Conservation (phyloP, 2,329 filamentous ascomycete species). For the Talaromyces sp. region DNA sequence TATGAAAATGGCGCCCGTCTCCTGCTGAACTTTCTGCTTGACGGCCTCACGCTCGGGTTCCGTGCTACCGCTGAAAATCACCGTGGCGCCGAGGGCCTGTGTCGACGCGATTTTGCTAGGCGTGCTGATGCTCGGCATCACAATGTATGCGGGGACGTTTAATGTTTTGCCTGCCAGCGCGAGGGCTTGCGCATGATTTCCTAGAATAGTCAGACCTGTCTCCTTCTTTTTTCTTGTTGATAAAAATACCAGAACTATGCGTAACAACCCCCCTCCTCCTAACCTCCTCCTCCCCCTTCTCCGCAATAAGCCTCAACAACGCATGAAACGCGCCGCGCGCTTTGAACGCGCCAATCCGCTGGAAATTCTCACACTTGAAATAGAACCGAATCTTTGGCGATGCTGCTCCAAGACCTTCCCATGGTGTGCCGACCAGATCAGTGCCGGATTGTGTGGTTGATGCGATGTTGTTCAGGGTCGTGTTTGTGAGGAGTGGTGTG, state of each 20-base stretch:
- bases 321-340: conserved; percentile 87
- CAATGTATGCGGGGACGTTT: conserved; percentile 73
- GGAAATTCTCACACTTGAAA: conserved; percentile 95
- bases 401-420: conserved; percentile 52
- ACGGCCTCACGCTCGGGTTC: conserved; percentile 74
- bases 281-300: conserved; percentile 58
- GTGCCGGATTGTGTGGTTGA: conserved; percentile 60
- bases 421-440: conserved; percentile 53
- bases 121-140: conserved; percentile 85
- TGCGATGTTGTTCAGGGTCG: conserved; percentile 67
- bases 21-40: conserved; percentile 60
- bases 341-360: conserved; percentile 90
- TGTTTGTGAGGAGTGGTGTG: conserved; percentile 78
- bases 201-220: conserved; percentile 41
- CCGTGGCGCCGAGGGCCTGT: conserved; percentile 65
- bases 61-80: conserved; percentile 80
- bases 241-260: conserved; percentile 70
- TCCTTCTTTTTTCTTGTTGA: too few relatives aligned
- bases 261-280: conserved; percentile 71
- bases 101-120: conserved; percentile 86
- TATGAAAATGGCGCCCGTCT: conserved; percentile 72
- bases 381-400: conserved; percentile 67
- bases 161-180: conserved; percentile 74
- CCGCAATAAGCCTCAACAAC: conserved; percentile 60
- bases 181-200: conserved; percentile 92